These are phyloP conservation scores for Cryptococcus sp. DNA, from an alignment of 1,284 basidiomycete species.

Conservation along the genomic window DNA sequence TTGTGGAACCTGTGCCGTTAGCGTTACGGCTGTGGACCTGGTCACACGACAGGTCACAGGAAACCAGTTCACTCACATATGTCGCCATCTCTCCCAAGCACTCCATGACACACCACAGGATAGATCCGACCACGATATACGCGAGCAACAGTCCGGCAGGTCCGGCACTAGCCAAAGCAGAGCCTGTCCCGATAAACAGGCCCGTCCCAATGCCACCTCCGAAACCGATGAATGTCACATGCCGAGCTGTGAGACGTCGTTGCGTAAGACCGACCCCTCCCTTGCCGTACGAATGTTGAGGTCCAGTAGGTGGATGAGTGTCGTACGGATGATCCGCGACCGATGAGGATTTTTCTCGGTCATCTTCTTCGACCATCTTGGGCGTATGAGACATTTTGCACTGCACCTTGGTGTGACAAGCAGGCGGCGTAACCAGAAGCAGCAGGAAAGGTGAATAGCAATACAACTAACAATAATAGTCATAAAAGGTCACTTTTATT, in stretches of 20 bases:
- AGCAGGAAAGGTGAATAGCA: too few species aligned
- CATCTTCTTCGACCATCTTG: background rate
- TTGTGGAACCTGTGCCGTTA: conserved; percentile 6
- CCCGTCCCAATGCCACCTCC: conserved; percentile 31
- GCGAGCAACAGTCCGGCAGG: conserved; percentile 11
- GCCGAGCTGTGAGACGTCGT: conserved; percentile 16
- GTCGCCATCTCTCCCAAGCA: conserved; percentile 11
- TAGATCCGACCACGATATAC: conserved; percentile 9
- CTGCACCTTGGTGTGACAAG: too few species aligned
- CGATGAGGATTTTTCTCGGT: background rate
- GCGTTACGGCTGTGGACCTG: too few species aligned
- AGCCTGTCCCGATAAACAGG: conserved; percentile 25
- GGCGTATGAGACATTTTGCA: background rate
- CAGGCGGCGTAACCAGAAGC: too few species aligned
- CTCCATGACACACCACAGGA: conserved; percentile 13
- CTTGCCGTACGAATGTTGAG: conserved; percentile 7
- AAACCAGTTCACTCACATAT: too few species aligned
- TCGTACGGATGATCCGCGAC: background rate
- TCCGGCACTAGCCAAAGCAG: conserved; percentile 8
- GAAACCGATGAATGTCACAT: conserved; percentile 13
- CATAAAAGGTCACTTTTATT: too few species aligned
- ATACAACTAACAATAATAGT: too few species aligned
- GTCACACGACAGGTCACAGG: too few species aligned
- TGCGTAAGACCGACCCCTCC: conserved; percentile 12
- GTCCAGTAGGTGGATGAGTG: conserved; percentile 8